Conservation (phyloP, 208 protist genomes). For the Strigomonas culicis region DNA sequence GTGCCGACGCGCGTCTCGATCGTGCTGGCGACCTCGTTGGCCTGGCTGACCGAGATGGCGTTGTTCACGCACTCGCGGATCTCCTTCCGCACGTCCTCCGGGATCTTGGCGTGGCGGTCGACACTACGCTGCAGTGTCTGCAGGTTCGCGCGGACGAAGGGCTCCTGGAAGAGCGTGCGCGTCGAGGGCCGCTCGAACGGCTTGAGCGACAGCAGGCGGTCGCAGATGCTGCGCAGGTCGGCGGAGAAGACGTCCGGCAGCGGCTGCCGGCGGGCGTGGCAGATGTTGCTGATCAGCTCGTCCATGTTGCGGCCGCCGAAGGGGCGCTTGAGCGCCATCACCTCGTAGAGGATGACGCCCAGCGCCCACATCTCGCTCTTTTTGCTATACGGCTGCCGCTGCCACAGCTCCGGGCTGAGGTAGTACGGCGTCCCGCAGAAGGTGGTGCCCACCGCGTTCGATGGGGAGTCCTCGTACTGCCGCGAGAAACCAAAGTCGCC, state of each 20-base stretch:
- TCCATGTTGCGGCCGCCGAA: constrained; percentile 86
- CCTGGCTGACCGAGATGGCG: constrained; percentile 39
- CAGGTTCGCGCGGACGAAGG: constrained; percentile 56
- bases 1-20: constrained; percentile 35
- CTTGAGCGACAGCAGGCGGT: constrained; percentile 58
- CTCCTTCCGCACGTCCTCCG: constrained; percentile 43
- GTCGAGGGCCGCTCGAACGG: constrained; percentile 55
- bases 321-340: constrained; percentile 77
- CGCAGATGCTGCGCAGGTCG: constrained; percentile 48
- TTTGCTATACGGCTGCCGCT: constrained; percentile 90
- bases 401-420: constrained; percentile 91
- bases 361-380: constrained; percentile 94
- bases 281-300: constrained; percentile 83
- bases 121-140: constrained; percentile 76
- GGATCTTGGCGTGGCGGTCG: constrained; percentile 66
- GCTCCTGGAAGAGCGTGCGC: constrained; percentile 59
- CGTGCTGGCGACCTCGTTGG: constrained; percentile 23
- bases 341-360: constrained; percentile 82
- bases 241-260: constrained; percentile 45
- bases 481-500: constrained; percentile 86
- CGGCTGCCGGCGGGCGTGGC: constrained; percentile 42
- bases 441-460: constrained; percentile 79
- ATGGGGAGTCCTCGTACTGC: constrained; percentile 84
- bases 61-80: constrained; percentile 59
- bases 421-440: constrained; percentile 92